These are phyloP conservation scores for Gilbertella persicaria DNA, from an alignment of 371 early-diverging fungal genomes.

Conservation along the genomic window DNA sequence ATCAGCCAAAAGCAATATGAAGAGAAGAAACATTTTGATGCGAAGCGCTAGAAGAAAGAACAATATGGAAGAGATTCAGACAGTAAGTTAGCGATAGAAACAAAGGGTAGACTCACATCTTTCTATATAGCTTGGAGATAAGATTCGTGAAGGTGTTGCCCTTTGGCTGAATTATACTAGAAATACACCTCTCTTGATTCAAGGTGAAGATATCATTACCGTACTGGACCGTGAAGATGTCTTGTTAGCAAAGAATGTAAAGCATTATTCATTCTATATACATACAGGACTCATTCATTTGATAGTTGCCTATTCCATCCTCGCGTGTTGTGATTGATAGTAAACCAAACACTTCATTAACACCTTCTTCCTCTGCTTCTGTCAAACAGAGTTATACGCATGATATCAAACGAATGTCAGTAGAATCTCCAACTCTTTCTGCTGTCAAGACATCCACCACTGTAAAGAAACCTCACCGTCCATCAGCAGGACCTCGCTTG, in stretches of 20 bases:
- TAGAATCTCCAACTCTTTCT: neutral
- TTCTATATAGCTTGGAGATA: slow-evolving; percentile 25
- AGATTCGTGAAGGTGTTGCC: slow-evolving; percentile 32
- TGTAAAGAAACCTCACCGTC: slow-evolving; percentile 20
- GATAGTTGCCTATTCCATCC: slow-evolving; percentile 27
- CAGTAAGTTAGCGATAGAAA: slow-evolving; percentile 7
- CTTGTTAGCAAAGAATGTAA: slow-evolving; percentile 31
- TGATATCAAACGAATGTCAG: slow-evolving; percentile 8
- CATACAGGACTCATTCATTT: neutral
- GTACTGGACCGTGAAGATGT: slow-evolving; percentile 33
- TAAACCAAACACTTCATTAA: slow-evolving; percentile 6
- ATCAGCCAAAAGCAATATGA: slow-evolving; percentile 50
- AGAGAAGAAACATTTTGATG: slow-evolving; percentile 33
- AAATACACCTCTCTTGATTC: slow-evolving; percentile 26
- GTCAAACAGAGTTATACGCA: slow-evolving; percentile 5
- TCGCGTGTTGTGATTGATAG: slow-evolving; percentile 20
- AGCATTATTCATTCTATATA: neutral
- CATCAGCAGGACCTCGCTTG: slow-evolving; percentile 28
- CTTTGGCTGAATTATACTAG: slow-evolving; percentile 31
- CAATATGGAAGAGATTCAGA: slow-evolving; percentile 25
- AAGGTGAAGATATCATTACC: slow-evolving; percentile 31
- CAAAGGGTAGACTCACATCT: neutral
- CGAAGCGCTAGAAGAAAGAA: slow-evolving; percentile 31
- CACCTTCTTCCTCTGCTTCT: slow-evolving; percentile 17
- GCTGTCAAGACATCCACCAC: neutral